These are phyloP conservation scores for Lyophyllum decastes DNA, from an alignment of 768 basidiomycete genomes.

Conservation along the genomic window DNA sequence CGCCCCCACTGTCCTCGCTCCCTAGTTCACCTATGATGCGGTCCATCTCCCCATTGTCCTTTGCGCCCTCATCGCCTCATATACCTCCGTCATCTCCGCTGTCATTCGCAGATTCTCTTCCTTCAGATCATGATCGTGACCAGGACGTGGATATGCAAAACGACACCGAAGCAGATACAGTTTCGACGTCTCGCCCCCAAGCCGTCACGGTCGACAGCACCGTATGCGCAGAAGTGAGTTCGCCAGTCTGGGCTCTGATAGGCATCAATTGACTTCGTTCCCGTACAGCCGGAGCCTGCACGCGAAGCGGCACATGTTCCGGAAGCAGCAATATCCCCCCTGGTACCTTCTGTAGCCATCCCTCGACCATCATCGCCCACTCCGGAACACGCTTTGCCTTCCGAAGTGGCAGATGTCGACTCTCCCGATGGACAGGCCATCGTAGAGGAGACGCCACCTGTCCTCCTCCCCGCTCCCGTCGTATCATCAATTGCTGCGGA, in stretches of 20 bases:
- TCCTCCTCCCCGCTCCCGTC: background rate
- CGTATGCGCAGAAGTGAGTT: background rate
- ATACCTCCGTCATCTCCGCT: conserved; percentile 24
- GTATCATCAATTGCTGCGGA: background rate
- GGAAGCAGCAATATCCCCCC: background rate
- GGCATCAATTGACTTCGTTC: background rate
- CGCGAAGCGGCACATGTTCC: background rate
- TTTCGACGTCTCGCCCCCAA: background rate
- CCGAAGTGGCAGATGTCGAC: background rate
- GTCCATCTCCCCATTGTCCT: conserved; percentile 33
- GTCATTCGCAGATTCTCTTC: conserved; percentile 8
- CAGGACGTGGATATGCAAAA: conserved; percentile 4
- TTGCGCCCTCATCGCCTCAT: conserved; percentile 20
- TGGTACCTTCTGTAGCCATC: conserved; percentile 19
- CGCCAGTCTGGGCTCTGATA: background rate
- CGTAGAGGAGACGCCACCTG: background rate
- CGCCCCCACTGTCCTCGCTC: conserved; percentile 42
- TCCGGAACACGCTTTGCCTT: background rate
- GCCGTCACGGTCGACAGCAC: background rate
- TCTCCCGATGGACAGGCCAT: background rate
- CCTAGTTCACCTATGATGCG: conserved; percentile 35
- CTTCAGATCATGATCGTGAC: conserved; percentile 7
- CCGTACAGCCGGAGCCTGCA: background rate
- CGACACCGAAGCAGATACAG: conserved; percentile 11
- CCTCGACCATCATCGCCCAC: conserved; percentile 10